Evolutionary conservation across 2,329 filamentous ascomycete species (phyloP).

Genomic region (Colletotrichum eleusines): DNA sequence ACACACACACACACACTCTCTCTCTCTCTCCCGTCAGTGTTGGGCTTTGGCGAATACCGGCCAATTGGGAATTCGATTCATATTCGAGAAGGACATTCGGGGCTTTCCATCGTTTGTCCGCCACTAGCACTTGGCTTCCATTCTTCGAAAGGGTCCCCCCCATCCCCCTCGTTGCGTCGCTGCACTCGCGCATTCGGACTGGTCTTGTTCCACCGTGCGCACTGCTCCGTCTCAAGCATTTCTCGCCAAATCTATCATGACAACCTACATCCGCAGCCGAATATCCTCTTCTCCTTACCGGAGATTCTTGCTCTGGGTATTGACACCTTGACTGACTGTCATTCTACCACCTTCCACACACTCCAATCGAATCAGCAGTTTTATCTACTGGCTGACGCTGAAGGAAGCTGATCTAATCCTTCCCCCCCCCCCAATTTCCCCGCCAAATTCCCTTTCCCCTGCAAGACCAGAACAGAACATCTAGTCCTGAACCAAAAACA

Average conservation of each 20-base stretch:
- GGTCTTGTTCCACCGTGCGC: conserved; percentile 10
- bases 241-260: conserved; percentile 52
- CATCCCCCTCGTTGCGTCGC: conserved; percentile 1
- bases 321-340: conserved; percentile 52
- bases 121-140: conserved; percentile 25
- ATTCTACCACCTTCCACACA: conserved; percentile 12
- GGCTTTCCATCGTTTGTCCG: conserved; percentile 6
- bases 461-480: conserved; percentile 26
- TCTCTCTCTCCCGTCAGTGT: neutral
- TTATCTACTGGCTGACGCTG: conserved; percentile 33
- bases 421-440: conserved; percentile 25
- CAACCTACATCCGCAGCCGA: conserved; percentile 50
- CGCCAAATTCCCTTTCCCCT: conserved; percentile 32
- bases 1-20: too few relatives aligned
- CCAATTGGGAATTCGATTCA: conserved; percentile 14
- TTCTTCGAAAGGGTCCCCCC: conserved; percentile 16
- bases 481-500: conserved; percentile 19
- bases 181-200: conserved; percentile 22
- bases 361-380: conserved; percentile 13
- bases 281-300: conserved; percentile 55
- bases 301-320: conserved; percentile 56
- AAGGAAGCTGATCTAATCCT: conserved; percentile 34
- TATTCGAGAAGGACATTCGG: conserved; percentile 12
- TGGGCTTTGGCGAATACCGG: conserved; percentile 24
- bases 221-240: conserved; percentile 21